Evolutionary conservation across 73 alveolate genomes (phyloP).

Genomic region (Paramecium biaurelia): DNA sequence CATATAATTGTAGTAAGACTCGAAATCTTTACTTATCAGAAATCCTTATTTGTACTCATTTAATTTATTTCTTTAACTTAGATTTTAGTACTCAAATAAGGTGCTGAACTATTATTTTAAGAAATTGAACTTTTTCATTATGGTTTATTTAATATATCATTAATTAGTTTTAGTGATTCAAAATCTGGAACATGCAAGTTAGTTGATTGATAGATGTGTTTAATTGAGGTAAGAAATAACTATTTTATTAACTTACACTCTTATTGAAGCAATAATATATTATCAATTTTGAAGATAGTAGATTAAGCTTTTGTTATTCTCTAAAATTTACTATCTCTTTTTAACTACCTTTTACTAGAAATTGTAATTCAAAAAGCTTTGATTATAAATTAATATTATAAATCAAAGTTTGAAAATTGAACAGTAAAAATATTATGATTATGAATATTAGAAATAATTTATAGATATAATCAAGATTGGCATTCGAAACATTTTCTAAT

Average conservation of each 20-base stretch:
- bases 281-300: not conserved
- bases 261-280: no score
- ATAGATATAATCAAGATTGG: not conserved
- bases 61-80: not conserved
- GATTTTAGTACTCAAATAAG: not conserved
- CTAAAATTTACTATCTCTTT: no score
- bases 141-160: not conserved
- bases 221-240: not conserved
- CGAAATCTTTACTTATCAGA: not conserved
- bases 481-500: not conserved
- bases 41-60: not conserved
- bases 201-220: not conserved
- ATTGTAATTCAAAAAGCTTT: no score
- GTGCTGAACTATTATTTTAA: constrained; percentile 1
- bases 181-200: not conserved
- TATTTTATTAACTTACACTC: no score
- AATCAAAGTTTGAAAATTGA: not conserved
- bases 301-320: no score
- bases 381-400: no score
- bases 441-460: not conserved
- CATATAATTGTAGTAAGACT: constrained; percentile 16
- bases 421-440: no score
- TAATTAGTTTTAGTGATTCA: not conserved
- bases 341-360: no score
- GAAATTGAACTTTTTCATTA: not conserved